Conservation (phyloP, 257 asterid species). For the Hygrophila difformis region DNA sequence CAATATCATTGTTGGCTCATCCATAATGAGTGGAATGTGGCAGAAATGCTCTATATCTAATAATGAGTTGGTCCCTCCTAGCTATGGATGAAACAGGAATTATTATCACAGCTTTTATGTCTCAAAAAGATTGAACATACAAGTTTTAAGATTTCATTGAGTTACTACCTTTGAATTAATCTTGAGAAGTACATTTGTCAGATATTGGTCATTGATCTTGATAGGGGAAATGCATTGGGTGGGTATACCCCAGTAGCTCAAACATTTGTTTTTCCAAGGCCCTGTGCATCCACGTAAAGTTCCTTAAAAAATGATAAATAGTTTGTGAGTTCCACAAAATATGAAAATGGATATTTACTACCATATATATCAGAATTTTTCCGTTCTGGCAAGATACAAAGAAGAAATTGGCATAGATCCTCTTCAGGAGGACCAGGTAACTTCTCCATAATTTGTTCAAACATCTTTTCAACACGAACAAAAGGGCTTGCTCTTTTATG, state of each 20-base stretch:
- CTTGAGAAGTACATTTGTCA: constrained; percentile 83
- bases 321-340: constrained; percentile 5
- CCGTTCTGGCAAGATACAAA: constrained; percentile 81
- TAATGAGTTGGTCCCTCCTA: constrained; percentile 88
- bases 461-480: constrained; percentile 80
- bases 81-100: constrained; percentile 31
- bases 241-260: constrained; percentile 59
- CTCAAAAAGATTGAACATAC: constrained; percentile 8
- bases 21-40: constrained; percentile 44
- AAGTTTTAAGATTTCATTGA: constrained; percentile 8
- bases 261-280: constrained; percentile 89
- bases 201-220: constrained; percentile 72
- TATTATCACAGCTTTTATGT: constrained; percentile 2
- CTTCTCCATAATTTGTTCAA: constrained; percentile 57
- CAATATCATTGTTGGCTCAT: constrained; percentile 81
- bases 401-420: constrained; percentile 67
- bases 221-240: constrained; percentile 75
- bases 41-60: constrained; percentile 59
- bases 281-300: constrained; percentile 37
- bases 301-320: constrained; percentile 11
- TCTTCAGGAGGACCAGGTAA: constrained; percentile 61
- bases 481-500: constrained; percentile 49
- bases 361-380: constrained; percentile 79
- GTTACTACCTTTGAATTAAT: constrained; percentile 74
- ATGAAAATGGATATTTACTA: constrained; percentile 22